These are phyloP conservation scores for Daldinia concentrica DNA, from an alignment of 495 filamentous ascomycete genomes.

Conservation along the genomic window DNA sequence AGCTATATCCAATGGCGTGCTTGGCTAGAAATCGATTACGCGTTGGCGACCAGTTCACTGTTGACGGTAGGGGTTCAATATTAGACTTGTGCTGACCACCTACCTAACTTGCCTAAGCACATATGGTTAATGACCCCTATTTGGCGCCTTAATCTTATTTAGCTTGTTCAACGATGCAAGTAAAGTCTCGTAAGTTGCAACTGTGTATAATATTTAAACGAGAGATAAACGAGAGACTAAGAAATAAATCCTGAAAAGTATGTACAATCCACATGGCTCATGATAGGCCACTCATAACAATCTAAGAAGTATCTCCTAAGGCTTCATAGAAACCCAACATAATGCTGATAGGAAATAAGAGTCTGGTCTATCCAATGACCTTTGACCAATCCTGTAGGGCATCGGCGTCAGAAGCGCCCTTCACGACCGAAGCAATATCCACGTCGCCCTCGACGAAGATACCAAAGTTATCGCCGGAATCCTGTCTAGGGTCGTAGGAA, in stretches of 20 bases:
- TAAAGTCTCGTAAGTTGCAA: not conserved
- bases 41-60: too few species aligned
- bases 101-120: not conserved
- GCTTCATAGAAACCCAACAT: not conserved
- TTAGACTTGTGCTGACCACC: not conserved
- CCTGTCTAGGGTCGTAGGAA: slow-evolving; percentile 32
- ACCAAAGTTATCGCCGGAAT: slow-evolving; percentile 32
- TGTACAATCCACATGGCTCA: slow-evolving; percentile 5
- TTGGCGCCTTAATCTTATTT: not conserved
- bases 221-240: slow-evolving; percentile 28
- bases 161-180: not conserved
- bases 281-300: not conserved
- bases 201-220: slow-evolving; percentile 9
- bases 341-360: not conserved
- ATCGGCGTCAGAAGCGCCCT: slow-evolving; percentile 27
- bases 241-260: slow-evolving; percentile 4
- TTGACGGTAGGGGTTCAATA: not conserved
- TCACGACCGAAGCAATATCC: slow-evolving; percentile 34
- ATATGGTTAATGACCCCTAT: not conserved
- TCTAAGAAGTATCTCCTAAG: not conserved
- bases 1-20: too few species aligned
- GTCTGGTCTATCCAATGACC: slow-evolving; percentile 18
- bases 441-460: slow-evolving; percentile 34
- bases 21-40: too few species aligned
- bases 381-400: slow-evolving; percentile 37